phyloP scores from a whole-genome alignment of 73 alveolate genomes.

The Breviolum minutum region DNA sequence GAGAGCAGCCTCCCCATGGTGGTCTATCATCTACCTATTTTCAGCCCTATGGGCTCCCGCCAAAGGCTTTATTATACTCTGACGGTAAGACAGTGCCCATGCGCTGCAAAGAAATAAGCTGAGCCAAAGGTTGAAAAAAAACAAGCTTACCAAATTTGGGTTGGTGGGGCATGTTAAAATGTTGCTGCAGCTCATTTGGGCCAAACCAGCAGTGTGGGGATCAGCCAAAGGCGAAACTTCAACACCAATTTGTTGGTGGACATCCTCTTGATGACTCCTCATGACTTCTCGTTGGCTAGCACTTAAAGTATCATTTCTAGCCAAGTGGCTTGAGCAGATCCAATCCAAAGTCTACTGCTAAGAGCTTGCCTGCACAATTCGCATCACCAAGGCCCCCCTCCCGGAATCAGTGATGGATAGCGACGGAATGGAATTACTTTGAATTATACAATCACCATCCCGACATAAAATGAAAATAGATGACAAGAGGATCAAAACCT shows the following conservation, averaged over 20 bases:
- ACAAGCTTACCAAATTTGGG: too few species aligned
- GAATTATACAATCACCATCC: too few species aligned
- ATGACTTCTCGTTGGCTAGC: too few species aligned
- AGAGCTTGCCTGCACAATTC: not conserved
- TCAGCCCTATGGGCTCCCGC: too few species aligned
- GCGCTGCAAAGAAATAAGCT: not conserved
- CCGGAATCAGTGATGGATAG: too few species aligned
- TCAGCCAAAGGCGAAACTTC: not conserved
- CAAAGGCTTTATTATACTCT: too few species aligned
- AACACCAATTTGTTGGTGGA: not conserved
- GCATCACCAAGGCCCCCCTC: too few species aligned
- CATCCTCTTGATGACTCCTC: too few species aligned
- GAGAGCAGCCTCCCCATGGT: too few species aligned
- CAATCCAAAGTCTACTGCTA: constrained; percentile 57
- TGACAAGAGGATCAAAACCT: not conserved
- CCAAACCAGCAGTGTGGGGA: not conserved
- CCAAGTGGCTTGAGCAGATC: constrained; percentile 53
- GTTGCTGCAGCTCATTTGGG: not conserved
- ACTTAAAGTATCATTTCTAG: too few species aligned
- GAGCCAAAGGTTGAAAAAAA: not conserved
- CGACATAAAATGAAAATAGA: not conserved
- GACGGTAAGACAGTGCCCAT: not conserved
- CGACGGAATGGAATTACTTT: too few species aligned
- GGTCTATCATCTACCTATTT: too few species aligned
- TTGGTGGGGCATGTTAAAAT: not conserved